Evolutionary conservation across 768 basidiomycete species (phyloP), one percentile per base, ranked within the genome.

Genomic region (Pleurotus tuoliensis): DNA sequence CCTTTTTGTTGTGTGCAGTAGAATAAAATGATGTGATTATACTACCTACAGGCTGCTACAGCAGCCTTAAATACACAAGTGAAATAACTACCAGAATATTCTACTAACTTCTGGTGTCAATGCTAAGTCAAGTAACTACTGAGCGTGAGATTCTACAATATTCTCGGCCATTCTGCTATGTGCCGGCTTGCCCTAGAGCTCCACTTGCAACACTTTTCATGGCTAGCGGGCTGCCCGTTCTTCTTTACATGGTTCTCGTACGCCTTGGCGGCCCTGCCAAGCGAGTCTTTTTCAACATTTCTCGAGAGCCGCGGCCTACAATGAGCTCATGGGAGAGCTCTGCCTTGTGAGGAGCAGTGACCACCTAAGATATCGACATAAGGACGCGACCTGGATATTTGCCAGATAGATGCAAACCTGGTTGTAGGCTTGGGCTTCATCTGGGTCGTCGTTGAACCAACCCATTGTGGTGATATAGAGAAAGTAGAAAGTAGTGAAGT

Each of bases 261-360:
- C 1, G 82, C 78, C 66, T 86, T 88, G 47, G 77, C 78, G 56
- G 87, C 87, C 87, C 84, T 84, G 57, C n/a, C 27, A 41, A 16
- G 25, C 48, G 27, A 41, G 38, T 8, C 9, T 16, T n/a, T 15
- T n/a, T 22, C 16, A n/a, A 25, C 1, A 13, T 52, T 15, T 40
- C 13, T 34, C 30, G 2, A 4, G 11, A 34, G 11, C 30, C 30
- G 11, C 8, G 30, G 30, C 8, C 30, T 25, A 1, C 83, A 59
- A 90, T 76, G 43, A 88, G 66, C 69, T 90, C 82, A 66, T 90
- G 87, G 7, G 83, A 80, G 53, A 87, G 69, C 56, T 69, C 56
- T 1, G 86, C 81, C 71, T 85, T 71, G 73, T 87, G 86, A 8
- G 75, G 76, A 12, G 75, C 74, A 48, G 76, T 77, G 15, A 55